These are phyloP conservation scores for Xylariaceae sp. DNA, from an alignment of 2,329 filamentous ascomycete genomes.

Conservation along the genomic window DNA sequence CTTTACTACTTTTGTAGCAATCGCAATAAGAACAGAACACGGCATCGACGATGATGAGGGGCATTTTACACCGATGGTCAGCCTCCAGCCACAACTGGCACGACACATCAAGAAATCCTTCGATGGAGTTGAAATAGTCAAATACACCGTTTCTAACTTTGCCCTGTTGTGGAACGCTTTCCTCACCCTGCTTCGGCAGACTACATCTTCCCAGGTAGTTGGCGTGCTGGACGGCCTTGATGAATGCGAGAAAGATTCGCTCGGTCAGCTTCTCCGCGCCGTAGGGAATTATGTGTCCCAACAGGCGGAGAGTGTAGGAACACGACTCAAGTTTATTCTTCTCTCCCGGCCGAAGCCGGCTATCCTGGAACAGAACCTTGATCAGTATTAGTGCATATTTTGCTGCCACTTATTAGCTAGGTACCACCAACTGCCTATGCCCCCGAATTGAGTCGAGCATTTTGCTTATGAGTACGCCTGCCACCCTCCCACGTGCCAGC, in stretches of 20 bases:
- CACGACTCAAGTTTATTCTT: slow-evolving; percentile 4
- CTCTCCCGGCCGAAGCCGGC: slow-evolving; percentile 7
- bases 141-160: slow-evolving; percentile 8
- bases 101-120: slow-evolving; percentile 4
- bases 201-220: background rate
- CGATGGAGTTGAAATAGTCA: slow-evolving; percentile 2
- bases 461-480: no score
- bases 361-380: background rate
- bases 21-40: slow-evolving; percentile 9
- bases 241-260: slow-evolving; percentile 9
- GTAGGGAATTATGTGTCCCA: background rate
- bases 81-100: background rate
- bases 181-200: slow-evolving; percentile 1
- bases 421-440: no score
- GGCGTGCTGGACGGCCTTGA: slow-evolving; percentile 3
- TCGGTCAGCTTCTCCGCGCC: slow-evolving; percentile 5
- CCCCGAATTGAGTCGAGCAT: no score
- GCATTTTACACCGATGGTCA: slow-evolving; percentile 5
- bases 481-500: no score
- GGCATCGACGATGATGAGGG: slow-evolving; percentile 6
- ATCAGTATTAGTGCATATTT: background rate
- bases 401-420: no score
- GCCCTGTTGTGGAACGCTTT: slow-evolving; percentile 3
- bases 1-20: slow-evolving; percentile 10
- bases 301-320: background rate